Conservation (phyloP, 2,329 filamentous ascomycete species). For the Sporothrix globosa region DNA sequence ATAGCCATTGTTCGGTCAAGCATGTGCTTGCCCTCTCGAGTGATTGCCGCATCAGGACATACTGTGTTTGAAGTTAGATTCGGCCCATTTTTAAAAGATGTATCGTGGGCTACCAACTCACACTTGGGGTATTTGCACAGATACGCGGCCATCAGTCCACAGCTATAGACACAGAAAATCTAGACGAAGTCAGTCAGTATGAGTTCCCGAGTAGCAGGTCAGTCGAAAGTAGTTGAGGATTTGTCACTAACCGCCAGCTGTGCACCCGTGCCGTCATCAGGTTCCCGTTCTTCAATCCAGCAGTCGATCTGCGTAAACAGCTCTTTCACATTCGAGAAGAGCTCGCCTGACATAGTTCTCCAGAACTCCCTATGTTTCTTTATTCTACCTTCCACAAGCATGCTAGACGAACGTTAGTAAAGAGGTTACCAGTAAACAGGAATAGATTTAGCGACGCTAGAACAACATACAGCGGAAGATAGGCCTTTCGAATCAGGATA, state of each 20-base stretch:
- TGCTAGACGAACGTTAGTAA: conserved; percentile 40
- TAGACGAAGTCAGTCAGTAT: conserved; percentile 32
- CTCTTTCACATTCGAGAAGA: conserved; percentile 52
- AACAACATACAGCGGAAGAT: conserved; percentile 61
- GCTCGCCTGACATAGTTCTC: conserved; percentile 47
- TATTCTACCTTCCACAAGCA: conserved; percentile 47
- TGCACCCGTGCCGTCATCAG: conserved; percentile 53
- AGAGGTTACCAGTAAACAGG: not conserved
- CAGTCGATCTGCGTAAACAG: conserved; percentile 55
- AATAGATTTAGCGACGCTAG: not conserved
- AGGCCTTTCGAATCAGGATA: conserved; percentile 59
- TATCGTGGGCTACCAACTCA: conserved; percentile 20
- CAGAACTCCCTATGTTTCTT: conserved; percentile 45
- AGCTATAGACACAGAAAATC: conserved; percentile 57
- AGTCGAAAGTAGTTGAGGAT: too few relatives aligned
- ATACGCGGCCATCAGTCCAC: conserved; percentile 55
- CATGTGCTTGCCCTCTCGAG: conserved; percentile 50
- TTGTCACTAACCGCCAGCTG: conserved; percentile 51
- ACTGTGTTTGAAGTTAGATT: conserved; percentile 40
- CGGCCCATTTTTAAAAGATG: not conserved
- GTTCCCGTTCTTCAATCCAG: conserved; percentile 51
- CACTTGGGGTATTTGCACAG: conserved; percentile 49
- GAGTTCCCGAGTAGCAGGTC: not conserved
- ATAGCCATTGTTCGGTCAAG: conserved; percentile 50
- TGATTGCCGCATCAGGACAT: conserved; percentile 47